A percentile compares a stretch with the other conserved stretches of the same genome.
Conservation (phyloP, 345 rosid species). For the Boechera retrofracta region DNA sequence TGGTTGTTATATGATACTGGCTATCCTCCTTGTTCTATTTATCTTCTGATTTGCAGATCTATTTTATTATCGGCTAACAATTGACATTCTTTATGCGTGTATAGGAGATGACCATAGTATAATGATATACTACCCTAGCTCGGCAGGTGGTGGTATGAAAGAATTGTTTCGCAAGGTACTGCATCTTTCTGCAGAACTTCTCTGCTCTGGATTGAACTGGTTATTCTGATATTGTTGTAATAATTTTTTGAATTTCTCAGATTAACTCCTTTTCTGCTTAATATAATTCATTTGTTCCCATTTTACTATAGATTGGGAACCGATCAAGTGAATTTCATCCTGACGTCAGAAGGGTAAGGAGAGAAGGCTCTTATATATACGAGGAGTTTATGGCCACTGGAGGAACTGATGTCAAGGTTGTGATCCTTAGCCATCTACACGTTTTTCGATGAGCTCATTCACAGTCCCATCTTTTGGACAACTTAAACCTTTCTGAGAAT, state of each 20-base stretch:
- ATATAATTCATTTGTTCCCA: background rate
- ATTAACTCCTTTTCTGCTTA: background rate
- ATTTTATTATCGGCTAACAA: slow-evolving; percentile 7
- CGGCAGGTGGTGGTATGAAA: slow-evolving; percentile 99
- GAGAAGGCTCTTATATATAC: slow-evolving; percentile 97
- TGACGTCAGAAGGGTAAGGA: slow-evolving; percentile 96
- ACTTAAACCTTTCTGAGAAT: slow-evolving; percentile 5
- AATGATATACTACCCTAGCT: slow-evolving; percentile 98
- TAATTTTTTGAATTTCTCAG: slow-evolving; percentile 4
- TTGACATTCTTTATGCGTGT: slow-evolving; percentile 32
- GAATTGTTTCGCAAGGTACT: slow-evolving; percentile 96
- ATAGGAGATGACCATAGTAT: slow-evolving; percentile 97
- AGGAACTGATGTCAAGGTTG: slow-evolving; percentile 99
- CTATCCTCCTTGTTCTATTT: background rate
- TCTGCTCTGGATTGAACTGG: slow-evolving; percentile 27
- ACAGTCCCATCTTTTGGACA: slow-evolving; percentile 16
- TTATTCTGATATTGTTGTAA: background rate
- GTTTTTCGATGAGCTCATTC: slow-evolving; percentile 22
- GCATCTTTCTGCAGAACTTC: slow-evolving; percentile 21
- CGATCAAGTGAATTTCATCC: slow-evolving; percentile 99
- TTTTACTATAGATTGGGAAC: slow-evolving; percentile 74
- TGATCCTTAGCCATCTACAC: slow-evolving; percentile 16
- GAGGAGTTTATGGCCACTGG: slow-evolving; percentile 99
- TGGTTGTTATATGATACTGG: slow-evolving; percentile 1
- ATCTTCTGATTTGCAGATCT: slow-evolving; percentile 6